Conservation (phyloP, 2,329 filamentous ascomycete species). For the Alternaria postmessia region DNA sequence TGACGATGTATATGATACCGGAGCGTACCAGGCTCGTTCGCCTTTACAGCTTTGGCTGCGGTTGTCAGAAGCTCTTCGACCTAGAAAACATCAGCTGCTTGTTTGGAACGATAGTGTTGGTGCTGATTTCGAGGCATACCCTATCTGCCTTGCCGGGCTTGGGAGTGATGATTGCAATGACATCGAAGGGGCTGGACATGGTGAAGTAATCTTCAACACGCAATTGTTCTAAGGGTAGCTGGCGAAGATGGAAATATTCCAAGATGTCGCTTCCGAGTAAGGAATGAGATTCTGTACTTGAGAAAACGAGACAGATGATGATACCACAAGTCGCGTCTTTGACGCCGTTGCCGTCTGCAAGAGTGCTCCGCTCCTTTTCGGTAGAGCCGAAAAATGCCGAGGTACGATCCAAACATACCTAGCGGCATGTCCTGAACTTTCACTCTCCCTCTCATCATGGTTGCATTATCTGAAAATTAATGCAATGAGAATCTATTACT, state of each 20-base stretch:
- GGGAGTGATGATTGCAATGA: conserved; percentile 43
- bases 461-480: not conserved
- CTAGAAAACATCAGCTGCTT: conserved; percentile 17
- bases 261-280: not conserved
- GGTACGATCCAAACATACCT: conserved; percentile 17
- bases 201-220: conserved; percentile 6
- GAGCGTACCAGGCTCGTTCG: conserved; percentile 46
- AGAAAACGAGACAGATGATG: not conserved
- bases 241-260: not conserved
- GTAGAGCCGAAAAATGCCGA: conserved; percentile 36
- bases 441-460: conserved; percentile 15
- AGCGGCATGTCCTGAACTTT: conserved; percentile 25
- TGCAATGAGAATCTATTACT: conserved; percentile 7
- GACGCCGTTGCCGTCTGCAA: not conserved
- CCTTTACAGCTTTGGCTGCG: conserved; percentile 37
- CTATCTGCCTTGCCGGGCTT: conserved; percentile 44
- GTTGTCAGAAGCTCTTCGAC: conserved; percentile 40
- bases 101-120: not conserved
- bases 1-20: conserved; percentile 45
- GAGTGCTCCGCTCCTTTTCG: conserved; percentile 18
- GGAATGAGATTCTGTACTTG: not conserved
- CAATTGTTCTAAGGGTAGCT: not conserved
- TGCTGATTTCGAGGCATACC: conserved; percentile 19
- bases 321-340: not conserved
- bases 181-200: conserved; percentile 34